Conservation (phyloP, 2,329 filamentous ascomycete genomes). For the Pestalotiopsis sp. region DNA sequence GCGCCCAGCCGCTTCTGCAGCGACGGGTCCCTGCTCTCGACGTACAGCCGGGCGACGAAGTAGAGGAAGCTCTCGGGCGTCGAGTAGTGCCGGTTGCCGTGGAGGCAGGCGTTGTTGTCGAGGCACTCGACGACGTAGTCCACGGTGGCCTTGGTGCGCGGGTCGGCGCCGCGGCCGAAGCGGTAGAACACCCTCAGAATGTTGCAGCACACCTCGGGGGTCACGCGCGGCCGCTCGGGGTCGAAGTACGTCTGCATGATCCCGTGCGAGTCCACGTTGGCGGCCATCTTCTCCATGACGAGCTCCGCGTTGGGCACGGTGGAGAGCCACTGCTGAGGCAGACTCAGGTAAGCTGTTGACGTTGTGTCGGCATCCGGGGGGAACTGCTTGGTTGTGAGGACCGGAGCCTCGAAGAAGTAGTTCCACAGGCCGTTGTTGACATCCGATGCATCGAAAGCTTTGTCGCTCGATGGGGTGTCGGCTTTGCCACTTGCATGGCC, state of each 20-base stretch:
- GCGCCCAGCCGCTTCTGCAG: constrained; percentile 12
- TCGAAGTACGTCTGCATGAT: constrained; percentile 25
- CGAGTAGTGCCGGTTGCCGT: constrained; percentile 21
- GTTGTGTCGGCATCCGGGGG: constrained; percentile 27
- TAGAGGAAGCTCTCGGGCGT: constrained; percentile 23
- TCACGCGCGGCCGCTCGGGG: constrained; percentile 18
- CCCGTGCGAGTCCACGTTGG: constrained; percentile 17
- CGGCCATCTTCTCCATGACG: constrained; percentile 4
- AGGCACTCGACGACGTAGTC: constrained; percentile 22
- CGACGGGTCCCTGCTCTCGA: constrained; percentile 9
- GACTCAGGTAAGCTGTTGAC: constrained; percentile 22
- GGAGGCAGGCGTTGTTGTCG: constrained; percentile 18
- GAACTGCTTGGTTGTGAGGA: constrained; percentile 18
- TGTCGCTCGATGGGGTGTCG: too few relatives aligned
- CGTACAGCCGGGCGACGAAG: constrained; percentile 19
- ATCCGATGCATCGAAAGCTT: neutral
- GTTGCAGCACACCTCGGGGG: constrained; percentile 25
- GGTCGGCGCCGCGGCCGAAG: constrained; percentile 19
- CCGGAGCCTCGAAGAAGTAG: constrained; percentile 21
- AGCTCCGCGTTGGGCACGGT: neutral
- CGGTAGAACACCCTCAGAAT: constrained; percentile 23
- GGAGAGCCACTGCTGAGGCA: constrained; percentile 5
- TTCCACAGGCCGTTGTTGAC: constrained; percentile 22
- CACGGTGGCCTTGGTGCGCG: constrained; percentile 18
- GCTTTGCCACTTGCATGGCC: neutral